These are phyloP conservation scores for Rhynchosporium agropyri DNA, from an alignment of 2,329 filamentous ascomycete species.

Conservation along the genomic window DNA sequence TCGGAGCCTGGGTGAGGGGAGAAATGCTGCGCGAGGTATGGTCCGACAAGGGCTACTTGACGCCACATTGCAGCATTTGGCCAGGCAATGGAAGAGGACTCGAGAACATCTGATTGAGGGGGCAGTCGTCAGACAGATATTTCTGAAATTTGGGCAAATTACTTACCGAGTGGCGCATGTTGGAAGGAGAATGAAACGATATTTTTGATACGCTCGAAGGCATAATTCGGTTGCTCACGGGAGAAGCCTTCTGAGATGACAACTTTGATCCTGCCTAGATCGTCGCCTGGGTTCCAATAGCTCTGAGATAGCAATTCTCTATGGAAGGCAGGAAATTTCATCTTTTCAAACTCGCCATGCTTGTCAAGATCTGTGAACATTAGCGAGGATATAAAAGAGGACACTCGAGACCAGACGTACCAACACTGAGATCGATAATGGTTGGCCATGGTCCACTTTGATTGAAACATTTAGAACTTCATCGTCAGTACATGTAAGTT, in stretches of 20 bases:
- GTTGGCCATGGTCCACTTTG: slow-evolving; percentile 54
- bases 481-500: not conserved
- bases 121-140: not conserved
- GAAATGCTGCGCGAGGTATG: slow-evolving; percentile 36
- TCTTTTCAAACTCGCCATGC: slow-evolving; percentile 57
- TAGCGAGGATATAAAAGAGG: slow-evolving; percentile 2
- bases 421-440: slow-evolving; percentile 47
- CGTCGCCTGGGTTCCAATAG: slow-evolving; percentile 72
- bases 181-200: slow-evolving; percentile 81
- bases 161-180: slow-evolving; percentile 74
- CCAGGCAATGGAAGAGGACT: slow-evolving; percentile 76
- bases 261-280: slow-evolving; percentile 74
- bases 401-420: slow-evolving; percentile 43
- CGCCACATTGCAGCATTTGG: slow-evolving; percentile 74
- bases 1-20: slow-evolving; percentile 47
- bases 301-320: slow-evolving; percentile 68
- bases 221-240: slow-evolving; percentile 51
- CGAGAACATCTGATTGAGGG: slow-evolving; percentile 63
- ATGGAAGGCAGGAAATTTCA: slow-evolving; percentile 75
- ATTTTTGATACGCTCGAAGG: slow-evolving; percentile 71
- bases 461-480: slow-evolving; percentile 52
- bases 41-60: slow-evolving; percentile 47
- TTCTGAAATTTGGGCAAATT: not conserved
- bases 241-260: slow-evolving; percentile 74
- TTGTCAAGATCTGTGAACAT: slow-evolving; percentile 38